Conservation (phyloP, 441 rosid species). For the Raphanus hybrid region DNA sequence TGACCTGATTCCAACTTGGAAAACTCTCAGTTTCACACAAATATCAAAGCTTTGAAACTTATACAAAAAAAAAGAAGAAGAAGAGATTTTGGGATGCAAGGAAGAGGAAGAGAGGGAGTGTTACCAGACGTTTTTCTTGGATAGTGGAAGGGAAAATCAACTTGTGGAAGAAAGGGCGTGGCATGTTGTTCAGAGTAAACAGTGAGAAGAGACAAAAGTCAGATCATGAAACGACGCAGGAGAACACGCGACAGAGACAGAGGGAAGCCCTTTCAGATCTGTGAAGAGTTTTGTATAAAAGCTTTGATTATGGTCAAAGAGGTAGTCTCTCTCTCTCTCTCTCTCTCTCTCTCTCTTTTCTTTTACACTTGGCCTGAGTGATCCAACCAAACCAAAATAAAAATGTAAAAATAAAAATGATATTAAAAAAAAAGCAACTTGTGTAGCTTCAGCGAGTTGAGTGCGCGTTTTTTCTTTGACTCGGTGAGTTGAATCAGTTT, state of each 20-base stretch:
- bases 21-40: not conserved
- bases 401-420: not conserved
- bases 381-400: constrained; percentile 37
- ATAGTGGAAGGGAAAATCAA: constrained; percentile 77
- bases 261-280: constrained; percentile 42
- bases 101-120: not conserved
- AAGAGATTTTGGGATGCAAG: not conserved
- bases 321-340: constrained; percentile 18
- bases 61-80: not conserved
- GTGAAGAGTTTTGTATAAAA: constrained; percentile 16
- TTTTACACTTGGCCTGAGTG: constrained; percentile 37
- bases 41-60: not conserved
- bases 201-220: constrained; percentile 33
- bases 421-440: constrained; percentile 8
- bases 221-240: constrained; percentile 48
- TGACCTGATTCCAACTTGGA: not conserved
- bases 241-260: constrained; percentile 36
- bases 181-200: constrained; percentile 59
- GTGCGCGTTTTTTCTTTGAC: not conserved
- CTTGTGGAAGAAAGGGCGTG: constrained; percentile 91
- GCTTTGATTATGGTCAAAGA: constrained; percentile 41
- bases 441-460: constrained; percentile 31
- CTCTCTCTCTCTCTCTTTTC: constrained; percentile 7
- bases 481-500: constrained; percentile 38
- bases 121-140: constrained; percentile 77